phyloP scores from a whole-genome alignment of 805 yeast species.

The Torulaspora microellipsoides region DNA sequence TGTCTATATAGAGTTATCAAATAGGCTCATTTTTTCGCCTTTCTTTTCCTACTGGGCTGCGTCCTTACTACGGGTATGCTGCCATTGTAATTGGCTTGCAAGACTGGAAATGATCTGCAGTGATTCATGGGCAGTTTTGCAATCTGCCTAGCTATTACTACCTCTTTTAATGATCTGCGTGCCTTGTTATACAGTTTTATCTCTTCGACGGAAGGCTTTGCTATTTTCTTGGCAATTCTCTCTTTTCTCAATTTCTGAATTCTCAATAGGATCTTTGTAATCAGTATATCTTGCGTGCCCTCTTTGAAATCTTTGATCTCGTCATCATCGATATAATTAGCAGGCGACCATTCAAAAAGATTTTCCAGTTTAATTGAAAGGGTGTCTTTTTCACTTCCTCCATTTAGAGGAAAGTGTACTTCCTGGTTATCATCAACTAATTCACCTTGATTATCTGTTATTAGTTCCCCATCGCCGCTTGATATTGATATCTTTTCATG shows the following conservation, averaged over 20 bases:
- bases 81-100: constrained; percentile 71
- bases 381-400: constrained; percentile 1
- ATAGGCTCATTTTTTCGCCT: constrained; percentile 20
- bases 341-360: constrained; percentile 48
- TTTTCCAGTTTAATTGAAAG: constrained; percentile 35
- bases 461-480: constrained; percentile 1
- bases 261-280: constrained; percentile 44
- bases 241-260: constrained; percentile 47
- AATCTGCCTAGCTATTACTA: constrained; percentile 37
- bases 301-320: constrained; percentile 45
- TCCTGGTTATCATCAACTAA: neutral
- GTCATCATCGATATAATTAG: constrained; percentile 45
- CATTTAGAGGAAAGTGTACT: neutral
- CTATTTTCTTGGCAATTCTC: constrained; percentile 35
- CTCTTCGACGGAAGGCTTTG: constrained; percentile 43
- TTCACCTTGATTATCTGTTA: neutral
- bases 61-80: constrained; percentile 59
- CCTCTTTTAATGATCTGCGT: constrained; percentile 44
- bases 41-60: constrained; percentile 30
- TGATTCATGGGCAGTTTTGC: constrained; percentile 30
- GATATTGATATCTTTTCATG: constrained; percentile 9
- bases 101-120: constrained; percentile 54
- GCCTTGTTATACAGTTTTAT: constrained; percentile 40
- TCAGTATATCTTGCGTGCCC: constrained; percentile 40
- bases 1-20: neutral